Evolutionary conservation across 2,329 filamentous ascomycete genomes (phyloP).

Genomic region (Emergomyces orientalis): DNA sequence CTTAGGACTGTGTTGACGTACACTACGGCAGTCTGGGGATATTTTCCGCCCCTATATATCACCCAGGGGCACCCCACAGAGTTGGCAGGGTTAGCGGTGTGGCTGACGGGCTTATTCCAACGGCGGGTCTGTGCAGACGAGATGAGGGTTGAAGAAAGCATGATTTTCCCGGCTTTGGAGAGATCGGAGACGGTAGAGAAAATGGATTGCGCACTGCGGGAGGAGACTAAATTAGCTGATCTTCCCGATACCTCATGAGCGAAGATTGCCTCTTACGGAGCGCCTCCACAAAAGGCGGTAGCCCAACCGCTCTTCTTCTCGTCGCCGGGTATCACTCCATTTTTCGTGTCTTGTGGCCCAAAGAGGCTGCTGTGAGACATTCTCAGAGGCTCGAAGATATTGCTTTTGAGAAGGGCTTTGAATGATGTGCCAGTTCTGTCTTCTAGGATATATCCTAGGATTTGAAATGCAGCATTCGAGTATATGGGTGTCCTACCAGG

Average conservation of each 20-base stretch:
- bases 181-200: constrained; percentile 30
- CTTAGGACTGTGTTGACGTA: constrained; percentile 15
- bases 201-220: constrained; percentile 12
- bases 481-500: constrained; percentile 31
- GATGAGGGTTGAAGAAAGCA: constrained; percentile 31
- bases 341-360: too few species aligned
- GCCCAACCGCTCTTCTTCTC: too few species aligned
- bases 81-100: constrained; percentile 25
- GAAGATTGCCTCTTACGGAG: too few species aligned
- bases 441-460: constrained; percentile 31
- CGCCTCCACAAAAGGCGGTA: too few species aligned
- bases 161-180: constrained; percentile 29
- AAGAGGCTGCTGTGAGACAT: constrained; percentile 16
- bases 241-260: too few species aligned
- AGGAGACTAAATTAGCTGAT: constrained; percentile 16
- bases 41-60: too few species aligned
- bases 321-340: too few species aligned
- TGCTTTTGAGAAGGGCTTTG: constrained; percentile 23
- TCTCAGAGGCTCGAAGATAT: constrained; percentile 26
- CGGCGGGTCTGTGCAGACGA: constrained; percentile 24
- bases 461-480: constrained; percentile 32
- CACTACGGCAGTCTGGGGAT: too few species aligned
- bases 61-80: too few species aligned
- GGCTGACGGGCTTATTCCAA: constrained; percentile 35
- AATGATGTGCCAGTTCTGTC: constrained; percentile 28